phyloP scores from a whole-genome alignment of 2,329 filamentous ascomycete genomes.

The Talaromyces sp. region DNA sequence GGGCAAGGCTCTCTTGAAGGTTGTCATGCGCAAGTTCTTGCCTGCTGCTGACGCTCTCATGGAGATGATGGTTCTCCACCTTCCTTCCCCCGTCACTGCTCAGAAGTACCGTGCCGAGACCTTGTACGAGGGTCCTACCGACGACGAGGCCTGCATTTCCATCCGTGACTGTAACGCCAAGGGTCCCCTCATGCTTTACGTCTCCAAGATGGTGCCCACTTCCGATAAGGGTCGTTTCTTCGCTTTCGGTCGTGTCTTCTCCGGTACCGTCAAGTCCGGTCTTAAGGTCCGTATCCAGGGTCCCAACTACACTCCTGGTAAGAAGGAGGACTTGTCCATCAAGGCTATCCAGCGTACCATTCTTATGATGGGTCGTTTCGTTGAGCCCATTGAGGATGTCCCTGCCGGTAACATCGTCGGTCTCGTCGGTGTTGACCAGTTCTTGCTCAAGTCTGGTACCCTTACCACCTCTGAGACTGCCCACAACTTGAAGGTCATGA shows the following conservation, averaged over 20 bases:
- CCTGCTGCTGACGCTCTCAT: conserved; percentile 95
- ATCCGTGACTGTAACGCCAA: conserved; percentile 99
- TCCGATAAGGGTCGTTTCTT: conserved; percentile 99
- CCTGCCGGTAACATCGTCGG: conserved; percentile 99
- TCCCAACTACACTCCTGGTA: conserved; percentile 95
- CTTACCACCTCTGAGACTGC: conserved; percentile 95
- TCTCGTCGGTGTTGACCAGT: conserved; percentile 99
- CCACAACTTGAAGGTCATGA: conserved; percentile 99
- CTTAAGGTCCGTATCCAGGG: conserved; percentile 99
- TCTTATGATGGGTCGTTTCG: conserved; percentile 99
- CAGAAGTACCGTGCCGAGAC: conserved; percentile 98
- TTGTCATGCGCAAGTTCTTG: conserved; percentile 98
- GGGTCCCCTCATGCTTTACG: conserved; percentile 99
- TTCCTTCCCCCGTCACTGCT: conserved; percentile 91
- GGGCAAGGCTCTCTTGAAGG: conserved; percentile 97
- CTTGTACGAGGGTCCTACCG: conserved; percentile 93
- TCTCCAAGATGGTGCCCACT: conserved; percentile 99
- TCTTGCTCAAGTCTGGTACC: conserved; percentile 99
- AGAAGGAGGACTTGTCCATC: conserved; percentile 98
- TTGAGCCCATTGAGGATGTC: conserved; percentile 98
- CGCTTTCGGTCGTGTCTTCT: conserved; percentile 99
- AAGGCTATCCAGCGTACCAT: conserved; percentile 99
- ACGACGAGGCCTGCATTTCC: conserved; percentile 90
- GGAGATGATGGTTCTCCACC: conserved; percentile 99
- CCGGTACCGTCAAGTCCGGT: conserved; percentile 95